phyloP scores from a whole-genome alignment of 2,329 filamentous ascomycete species.

The Chalaropsis ovoidea region DNA sequence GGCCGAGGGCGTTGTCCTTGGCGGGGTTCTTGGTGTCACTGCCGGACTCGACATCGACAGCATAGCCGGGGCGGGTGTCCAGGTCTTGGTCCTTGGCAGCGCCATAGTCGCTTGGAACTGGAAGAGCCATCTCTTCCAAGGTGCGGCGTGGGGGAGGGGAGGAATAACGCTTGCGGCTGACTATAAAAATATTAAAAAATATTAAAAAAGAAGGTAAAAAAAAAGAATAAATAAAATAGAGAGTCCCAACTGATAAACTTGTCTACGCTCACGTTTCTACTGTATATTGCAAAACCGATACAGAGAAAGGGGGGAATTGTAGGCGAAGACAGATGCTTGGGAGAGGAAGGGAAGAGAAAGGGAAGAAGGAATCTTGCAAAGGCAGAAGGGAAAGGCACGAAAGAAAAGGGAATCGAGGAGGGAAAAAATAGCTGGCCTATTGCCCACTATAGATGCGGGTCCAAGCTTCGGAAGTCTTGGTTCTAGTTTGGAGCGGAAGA shows the following conservation, averaged over 20 bases:
- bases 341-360: conserved; percentile 7
- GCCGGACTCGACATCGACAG: conserved; percentile 17
- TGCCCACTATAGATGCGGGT: conserved; percentile 9
- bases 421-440: background rate
- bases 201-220: background rate
- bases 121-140: background rate
- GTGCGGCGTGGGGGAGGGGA: background rate
- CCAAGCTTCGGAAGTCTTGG: conserved; percentile 1
- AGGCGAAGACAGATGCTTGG: conserved; percentile 19
- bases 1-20: conserved; percentile 17
- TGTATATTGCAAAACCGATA: conserved; percentile 26
- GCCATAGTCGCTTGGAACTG: conserved; percentile 10
- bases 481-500: background rate
- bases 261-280: conserved; percentile 17
- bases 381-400: conserved; percentile 1
- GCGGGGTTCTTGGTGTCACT: background rate
- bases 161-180: background rate
- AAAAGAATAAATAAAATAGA: background rate
- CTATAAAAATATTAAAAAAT: background rate
- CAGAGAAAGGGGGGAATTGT: conserved; percentile 17
- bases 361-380: conserved; percentile 14
- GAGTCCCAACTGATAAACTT: background rate
- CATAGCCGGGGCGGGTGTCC: background rate
- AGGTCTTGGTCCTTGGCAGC: conserved; percentile 8
- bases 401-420: conserved; percentile 3